Percentiles rank a stretch among this genome's conserved stretches.
phyloP scores from a whole-genome alignment of 208 protist genomes.

The Sergeia podlipaevii region DNA sequence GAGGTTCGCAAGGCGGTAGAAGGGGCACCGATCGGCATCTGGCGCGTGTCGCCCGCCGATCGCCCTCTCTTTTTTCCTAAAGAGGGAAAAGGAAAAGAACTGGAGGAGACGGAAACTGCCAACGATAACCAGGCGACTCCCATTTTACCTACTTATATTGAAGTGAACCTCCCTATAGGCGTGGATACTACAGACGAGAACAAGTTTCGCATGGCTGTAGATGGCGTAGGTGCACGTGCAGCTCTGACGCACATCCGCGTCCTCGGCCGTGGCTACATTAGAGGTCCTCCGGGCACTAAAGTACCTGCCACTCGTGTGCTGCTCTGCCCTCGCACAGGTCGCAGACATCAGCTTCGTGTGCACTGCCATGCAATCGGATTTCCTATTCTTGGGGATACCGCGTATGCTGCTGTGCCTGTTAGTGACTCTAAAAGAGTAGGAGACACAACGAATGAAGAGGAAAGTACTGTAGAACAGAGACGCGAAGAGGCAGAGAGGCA shows the following conservation, averaged over 20 bases:
- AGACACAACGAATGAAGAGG: not conserved
- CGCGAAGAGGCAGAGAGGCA: constrained; percentile 4
- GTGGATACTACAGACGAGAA: constrained; percentile 36
- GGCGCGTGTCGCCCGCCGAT: no score
- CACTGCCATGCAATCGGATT: constrained; percentile 75
- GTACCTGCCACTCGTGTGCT: constrained; percentile 53
- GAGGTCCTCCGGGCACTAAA: not conserved
- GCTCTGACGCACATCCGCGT: constrained; percentile 26
- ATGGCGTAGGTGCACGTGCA: constrained; percentile 12
- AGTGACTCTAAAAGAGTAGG: no score
- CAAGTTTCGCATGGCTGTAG: constrained; percentile 61
- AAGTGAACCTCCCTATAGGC: constrained; percentile 41
- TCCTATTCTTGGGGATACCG: constrained; percentile 81
- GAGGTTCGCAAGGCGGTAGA: no score
- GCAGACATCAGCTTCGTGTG: constrained; percentile 87
- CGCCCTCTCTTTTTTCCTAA: no score
- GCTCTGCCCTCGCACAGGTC: constrained; percentile 62
- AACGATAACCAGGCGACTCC: no score
- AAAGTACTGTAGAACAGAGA: constrained; percentile 2
- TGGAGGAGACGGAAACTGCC: no score
- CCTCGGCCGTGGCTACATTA: constrained; percentile 16
- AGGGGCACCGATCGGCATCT: no score
- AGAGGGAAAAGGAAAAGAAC: no score
- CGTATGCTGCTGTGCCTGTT: constrained; percentile 27
- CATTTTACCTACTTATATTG: no score